phyloP scores from a whole-genome alignment of 176 grass and related monocot species.

The Coix lacrymajobi region DNA sequence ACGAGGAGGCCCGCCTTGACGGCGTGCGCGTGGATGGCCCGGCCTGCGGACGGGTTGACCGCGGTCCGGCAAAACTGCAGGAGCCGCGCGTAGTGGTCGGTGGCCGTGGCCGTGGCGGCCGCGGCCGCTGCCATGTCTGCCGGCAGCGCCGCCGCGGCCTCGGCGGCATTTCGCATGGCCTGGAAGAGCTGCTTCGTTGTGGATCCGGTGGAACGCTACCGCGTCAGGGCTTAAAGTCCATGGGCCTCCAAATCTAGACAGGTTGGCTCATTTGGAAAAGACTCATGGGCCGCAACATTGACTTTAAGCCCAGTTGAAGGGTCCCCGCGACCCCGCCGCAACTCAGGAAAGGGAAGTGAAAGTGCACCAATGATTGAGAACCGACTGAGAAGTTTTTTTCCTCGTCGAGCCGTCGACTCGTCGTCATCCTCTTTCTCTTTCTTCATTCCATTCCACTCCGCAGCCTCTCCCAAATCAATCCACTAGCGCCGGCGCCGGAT shows the following conservation, averaged over 20 bases:
- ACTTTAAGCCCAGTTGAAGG: background rate
- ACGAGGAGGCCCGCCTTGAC: slow-evolving; percentile 65
- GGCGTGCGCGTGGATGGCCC: slow-evolving; percentile 57
- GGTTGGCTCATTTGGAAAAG: background rate
- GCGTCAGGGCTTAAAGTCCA: background rate
- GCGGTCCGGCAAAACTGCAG: slow-evolving; percentile 35
- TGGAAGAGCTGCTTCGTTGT: background rate
- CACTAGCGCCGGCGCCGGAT: background rate
- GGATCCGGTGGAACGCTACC: background rate
- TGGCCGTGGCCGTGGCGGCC: background rate
- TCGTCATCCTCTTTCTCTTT: background rate
- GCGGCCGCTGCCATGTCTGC: background rate
- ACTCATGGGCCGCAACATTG: background rate
- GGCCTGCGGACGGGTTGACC: slow-evolving; percentile 27
- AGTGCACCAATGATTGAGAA: background rate
- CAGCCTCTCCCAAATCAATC: slow-evolving; percentile 10
- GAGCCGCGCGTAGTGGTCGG: slow-evolving; percentile 45
- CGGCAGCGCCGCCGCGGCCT: background rate
- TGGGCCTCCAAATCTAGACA: background rate
- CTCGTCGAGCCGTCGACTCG: background rate
- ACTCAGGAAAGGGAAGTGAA: too few species aligned
- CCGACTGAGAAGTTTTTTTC: background rate
- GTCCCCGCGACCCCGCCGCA: too few species aligned
- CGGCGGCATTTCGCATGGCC: slow-evolving; percentile 37
- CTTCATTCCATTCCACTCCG: background rate